phyloP scores from a whole-genome alignment of 441 rosid species.

The Corymbia citriodora region DNA sequence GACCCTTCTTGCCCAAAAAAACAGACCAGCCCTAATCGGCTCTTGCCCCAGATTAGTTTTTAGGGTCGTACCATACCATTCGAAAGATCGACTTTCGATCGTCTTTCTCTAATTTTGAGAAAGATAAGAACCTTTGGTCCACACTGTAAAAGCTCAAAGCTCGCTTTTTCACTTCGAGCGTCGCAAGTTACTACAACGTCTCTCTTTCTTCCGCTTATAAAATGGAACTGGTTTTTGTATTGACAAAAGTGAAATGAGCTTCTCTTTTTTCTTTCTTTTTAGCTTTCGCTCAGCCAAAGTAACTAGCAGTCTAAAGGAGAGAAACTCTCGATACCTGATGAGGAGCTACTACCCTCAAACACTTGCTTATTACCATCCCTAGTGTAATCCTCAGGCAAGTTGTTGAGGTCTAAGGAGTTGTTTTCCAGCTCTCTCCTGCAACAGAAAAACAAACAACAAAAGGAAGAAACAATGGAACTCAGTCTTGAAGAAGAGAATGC shows the following conservation, averaged over 20 bases:
- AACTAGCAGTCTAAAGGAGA: not conserved
- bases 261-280: not conserved
- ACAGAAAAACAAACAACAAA: not conserved
- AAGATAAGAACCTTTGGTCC: not conserved
- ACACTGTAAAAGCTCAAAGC: not conserved
- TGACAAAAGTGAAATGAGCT: not conserved
- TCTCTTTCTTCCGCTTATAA: not conserved
- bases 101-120: not conserved
- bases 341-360: conserved; percentile 42
- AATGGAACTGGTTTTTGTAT: not conserved
- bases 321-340: conserved; percentile 14
- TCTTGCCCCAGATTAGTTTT: not conserved
- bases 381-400: conserved; percentile 74
- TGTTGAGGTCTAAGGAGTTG: conserved; percentile 89
- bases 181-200: not conserved
- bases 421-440: conserved; percentile 66
- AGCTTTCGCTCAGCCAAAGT: not conserved
- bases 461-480: not conserved
- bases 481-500: not conserved
- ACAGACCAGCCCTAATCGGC: conserved; percentile 25
- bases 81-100: not conserved
- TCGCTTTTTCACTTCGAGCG: not conserved
- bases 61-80: not conserved
- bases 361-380: conserved; percentile 36
- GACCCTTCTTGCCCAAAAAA: conserved; percentile 24